These are phyloP conservation scores for Aspergillus fijiensis DNA, from an alignment of 2,329 filamentous ascomycete genomes.

Conservation along the genomic window DNA sequence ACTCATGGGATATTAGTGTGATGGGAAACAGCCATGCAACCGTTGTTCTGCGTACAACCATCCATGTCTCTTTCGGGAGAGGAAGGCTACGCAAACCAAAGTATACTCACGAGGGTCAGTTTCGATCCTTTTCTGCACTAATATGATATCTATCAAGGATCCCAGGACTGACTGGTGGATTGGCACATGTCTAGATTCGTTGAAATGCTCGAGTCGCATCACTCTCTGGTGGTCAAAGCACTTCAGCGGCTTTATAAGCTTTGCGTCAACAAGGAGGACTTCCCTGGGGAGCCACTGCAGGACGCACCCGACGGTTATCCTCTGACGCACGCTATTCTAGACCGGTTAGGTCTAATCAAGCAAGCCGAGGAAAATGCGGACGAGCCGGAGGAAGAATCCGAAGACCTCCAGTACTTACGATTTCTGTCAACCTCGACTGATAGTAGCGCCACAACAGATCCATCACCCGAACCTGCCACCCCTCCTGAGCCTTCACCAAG, in stretches of 20 bases:
- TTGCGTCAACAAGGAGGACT: conserved; percentile 44
- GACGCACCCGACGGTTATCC: conserved; percentile 42
- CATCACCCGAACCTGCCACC: conserved; percentile 38
- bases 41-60: conserved; percentile 46
- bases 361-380: conserved; percentile 43
- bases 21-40: conserved; percentile 47
- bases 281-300: conserved; percentile 43
- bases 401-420: conserved; percentile 39
- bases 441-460: conserved; percentile 38
- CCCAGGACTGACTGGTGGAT: conserved; percentile 2
- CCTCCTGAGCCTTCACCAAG: conserved; percentile 33
- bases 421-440: conserved; percentile 37
- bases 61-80: conserved; percentile 45
- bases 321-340: conserved; percentile 44
- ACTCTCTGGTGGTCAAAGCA: conserved; percentile 44
- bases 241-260: conserved; percentile 44
- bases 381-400: conserved; percentile 35
- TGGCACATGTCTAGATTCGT: conserved; percentile 36
- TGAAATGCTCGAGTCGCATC: conserved; percentile 47
- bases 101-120: conserved; percentile 46
- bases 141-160: not conserved
- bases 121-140: not conserved
- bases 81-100: conserved; percentile 46
- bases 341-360: conserved; percentile 44
- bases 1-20: conserved; percentile 35